A percentile compares a stretch with the other conserved stretches of the same genome.
phyloP scores from a whole-genome alignment of 495 filamentous ascomycete genomes.

The Oidiodendron maius region DNA sequence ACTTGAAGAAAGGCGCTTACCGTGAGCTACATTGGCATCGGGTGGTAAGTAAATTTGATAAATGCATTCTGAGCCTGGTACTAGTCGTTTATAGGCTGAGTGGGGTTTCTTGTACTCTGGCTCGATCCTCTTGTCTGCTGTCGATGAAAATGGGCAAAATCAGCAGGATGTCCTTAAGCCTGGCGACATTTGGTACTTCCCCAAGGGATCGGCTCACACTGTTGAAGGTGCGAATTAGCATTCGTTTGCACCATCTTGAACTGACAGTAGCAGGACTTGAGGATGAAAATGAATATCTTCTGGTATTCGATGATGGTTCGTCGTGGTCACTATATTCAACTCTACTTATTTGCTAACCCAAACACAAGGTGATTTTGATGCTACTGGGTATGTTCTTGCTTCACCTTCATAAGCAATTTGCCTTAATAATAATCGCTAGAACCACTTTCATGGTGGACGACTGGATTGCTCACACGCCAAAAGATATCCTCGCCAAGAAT shows the following conservation, averaged over 20 bases:
- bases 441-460: slow-evolving; percentile 60
- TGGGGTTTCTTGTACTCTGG: slow-evolving; percentile 60
- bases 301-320: slow-evolving; percentile 59
- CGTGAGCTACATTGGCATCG: slow-evolving; percentile 64
- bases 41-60: slow-evolving; percentile 42
- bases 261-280: slow-evolving; percentile 31
- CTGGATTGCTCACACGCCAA: slow-evolving; percentile 59
- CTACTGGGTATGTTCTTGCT: slow-evolving; percentile 22
- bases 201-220: slow-evolving; percentile 57
- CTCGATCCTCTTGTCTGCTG: slow-evolving; percentile 48
- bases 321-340: slow-evolving; percentile 37
- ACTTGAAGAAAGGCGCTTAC: slow-evolving; percentile 55
- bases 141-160: slow-evolving; percentile 52
- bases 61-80: too few relatives aligned
- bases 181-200: slow-evolving; percentile 66
- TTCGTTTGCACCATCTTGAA: background rate
- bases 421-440: slow-evolving; percentile 21
- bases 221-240: slow-evolving; percentile 29
- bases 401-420: background rate
- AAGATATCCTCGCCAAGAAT: slow-evolving; percentile 57
- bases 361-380: slow-evolving; percentile 31
- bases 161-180: slow-evolving; percentile 47
- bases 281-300: slow-evolving; percentile 60
- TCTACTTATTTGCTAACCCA: slow-evolving; percentile 1
- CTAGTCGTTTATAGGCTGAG: slow-evolving; percentile 48